These are phyloP conservation scores for Cyberlindnera lachancei DNA, from an alignment of 805 yeast genomes.

Conservation along the genomic window DNA sequence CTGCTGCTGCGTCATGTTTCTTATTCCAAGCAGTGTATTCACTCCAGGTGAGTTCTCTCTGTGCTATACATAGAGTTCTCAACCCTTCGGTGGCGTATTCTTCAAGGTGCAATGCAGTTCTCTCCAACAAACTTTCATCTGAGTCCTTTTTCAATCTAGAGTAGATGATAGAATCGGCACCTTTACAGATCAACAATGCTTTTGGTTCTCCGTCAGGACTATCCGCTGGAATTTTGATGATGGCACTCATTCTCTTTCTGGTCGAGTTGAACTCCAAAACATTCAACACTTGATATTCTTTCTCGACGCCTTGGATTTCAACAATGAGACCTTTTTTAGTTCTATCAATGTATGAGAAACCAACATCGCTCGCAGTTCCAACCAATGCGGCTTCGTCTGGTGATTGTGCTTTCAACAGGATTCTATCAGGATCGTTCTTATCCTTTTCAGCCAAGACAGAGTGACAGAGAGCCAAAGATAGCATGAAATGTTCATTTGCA, in stretches of 20 bases:
- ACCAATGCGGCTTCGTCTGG: constrained; percentile 88
- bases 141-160: constrained; percentile 50
- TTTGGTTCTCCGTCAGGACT: constrained; percentile 31
- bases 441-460: constrained; percentile 67
- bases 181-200: constrained; percentile 69
- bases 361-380: constrained; percentile 72
- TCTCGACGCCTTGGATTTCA: constrained; percentile 60
- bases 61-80: constrained; percentile 75
- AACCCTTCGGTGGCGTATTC: constrained; percentile 78
- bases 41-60: constrained; percentile 54
- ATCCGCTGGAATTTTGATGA: constrained; percentile 55
- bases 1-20: constrained; percentile 56
- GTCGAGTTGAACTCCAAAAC: constrained; percentile 76
- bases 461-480: constrained; percentile 71
- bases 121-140: constrained; percentile 39
- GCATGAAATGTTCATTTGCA: constrained; percentile 67
- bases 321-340: constrained; percentile 64
- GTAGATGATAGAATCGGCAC: constrained; percentile 78
- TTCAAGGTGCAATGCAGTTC: constrained; percentile 68
- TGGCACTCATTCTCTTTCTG: constrained; percentile 82
- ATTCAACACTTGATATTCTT: constrained; percentile 66
- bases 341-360: constrained; percentile 57
- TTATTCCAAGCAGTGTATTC: constrained; percentile 58
- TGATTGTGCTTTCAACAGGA: constrained; percentile 65
- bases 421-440: constrained; percentile 47